Evolutionary conservation across 192 early-diverging fungal genomes (phyloP).

Genomic region (Backusella luteola): DNA sequence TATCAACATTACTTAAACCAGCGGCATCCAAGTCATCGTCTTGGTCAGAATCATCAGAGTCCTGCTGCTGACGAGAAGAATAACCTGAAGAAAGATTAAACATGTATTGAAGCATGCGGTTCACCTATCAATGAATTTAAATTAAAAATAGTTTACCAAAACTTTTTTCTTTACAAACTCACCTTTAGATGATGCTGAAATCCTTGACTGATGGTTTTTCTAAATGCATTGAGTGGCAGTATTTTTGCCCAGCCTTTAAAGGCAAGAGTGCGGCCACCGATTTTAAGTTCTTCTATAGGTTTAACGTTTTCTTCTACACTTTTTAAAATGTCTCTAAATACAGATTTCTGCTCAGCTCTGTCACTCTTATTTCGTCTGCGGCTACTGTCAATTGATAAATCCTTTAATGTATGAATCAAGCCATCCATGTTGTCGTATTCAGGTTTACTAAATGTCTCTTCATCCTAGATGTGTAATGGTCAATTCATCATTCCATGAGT

Average conservation of each 20-base stretch:
- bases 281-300: conserved; percentile 51
- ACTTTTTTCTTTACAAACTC: not conserved
- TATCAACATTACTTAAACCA: conserved; percentile 18
- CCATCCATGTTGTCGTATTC: conserved; percentile 61
- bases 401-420: conserved; percentile 51
- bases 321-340: conserved; percentile 63
- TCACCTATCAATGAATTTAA: not conserved
- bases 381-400: conserved; percentile 56
- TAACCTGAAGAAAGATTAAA: conserved; percentile 8
- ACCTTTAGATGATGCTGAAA: conserved; percentile 27
- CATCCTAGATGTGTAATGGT: conserved; percentile 18
- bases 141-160: not conserved
- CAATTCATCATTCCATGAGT: not conserved
- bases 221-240: conserved; percentile 17
- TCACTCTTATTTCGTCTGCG: conserved; percentile 58
- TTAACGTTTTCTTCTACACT: conserved; percentile 55
- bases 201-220: conserved; percentile 22
- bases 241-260: conserved; percentile 58
- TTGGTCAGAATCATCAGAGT: conserved; percentile 10
- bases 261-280: conserved; percentile 43
- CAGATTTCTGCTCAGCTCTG: conserved; percentile 53
- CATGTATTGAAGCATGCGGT: conserved; percentile 8
- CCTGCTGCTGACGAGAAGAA: not conserved
- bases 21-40: not conserved
- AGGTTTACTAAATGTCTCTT: conserved; percentile 37